These are phyloP conservation scores for Halenospora varia DNA, from an alignment of 495 filamentous ascomycete species.

Conservation along the genomic window DNA sequence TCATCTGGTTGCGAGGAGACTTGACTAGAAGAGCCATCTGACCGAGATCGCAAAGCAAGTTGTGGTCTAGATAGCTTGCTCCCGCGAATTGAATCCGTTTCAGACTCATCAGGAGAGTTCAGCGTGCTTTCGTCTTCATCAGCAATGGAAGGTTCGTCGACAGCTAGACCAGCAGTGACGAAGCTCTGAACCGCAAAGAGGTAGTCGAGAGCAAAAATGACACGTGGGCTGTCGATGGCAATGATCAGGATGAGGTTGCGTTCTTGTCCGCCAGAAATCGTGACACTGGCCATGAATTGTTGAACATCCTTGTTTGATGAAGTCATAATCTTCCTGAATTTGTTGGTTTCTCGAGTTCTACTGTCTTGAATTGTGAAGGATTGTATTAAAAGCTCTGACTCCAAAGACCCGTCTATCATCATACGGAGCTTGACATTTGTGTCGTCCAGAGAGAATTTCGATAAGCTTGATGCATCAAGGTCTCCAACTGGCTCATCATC, in stretches of 20 bases:
- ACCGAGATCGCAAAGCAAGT: background rate
- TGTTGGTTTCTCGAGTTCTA: conserved; percentile 79
- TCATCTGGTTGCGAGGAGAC: conserved; percentile 26
- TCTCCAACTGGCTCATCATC: conserved; percentile 71
- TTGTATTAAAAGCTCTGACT: conserved; percentile 89
- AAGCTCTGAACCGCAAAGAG: conserved; percentile 86
- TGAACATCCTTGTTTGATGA: conserved; percentile 89
- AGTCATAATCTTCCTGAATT: conserved; percentile 97
- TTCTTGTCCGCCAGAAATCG: conserved; percentile 83
- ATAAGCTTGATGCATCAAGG: conserved; percentile 77
- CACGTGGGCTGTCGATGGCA: conserved; percentile 90
- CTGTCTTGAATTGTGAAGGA: conserved; percentile 94
- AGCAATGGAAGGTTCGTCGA: conserved; percentile 54
- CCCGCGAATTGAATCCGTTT: conserved; percentile 43
- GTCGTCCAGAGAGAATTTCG: conserved; percentile 88
- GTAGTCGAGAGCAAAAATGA: conserved; percentile 95
- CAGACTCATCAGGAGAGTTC: conserved; percentile 57
- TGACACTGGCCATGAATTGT: conserved; percentile 96
- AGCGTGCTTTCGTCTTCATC: conserved; percentile 50
- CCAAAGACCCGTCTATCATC: conserved; percentile 86
- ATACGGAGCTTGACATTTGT: conserved; percentile 91
- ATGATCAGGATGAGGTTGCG: conserved; percentile 83
- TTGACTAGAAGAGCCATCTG: conserved; percentile 8
- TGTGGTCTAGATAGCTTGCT: conserved; percentile 3
- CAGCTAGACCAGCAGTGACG: conserved; percentile 60